Base-by-base conservation (phyloP, 768 basidiomycete species). In the Fomitopsis serialis region DNA sequence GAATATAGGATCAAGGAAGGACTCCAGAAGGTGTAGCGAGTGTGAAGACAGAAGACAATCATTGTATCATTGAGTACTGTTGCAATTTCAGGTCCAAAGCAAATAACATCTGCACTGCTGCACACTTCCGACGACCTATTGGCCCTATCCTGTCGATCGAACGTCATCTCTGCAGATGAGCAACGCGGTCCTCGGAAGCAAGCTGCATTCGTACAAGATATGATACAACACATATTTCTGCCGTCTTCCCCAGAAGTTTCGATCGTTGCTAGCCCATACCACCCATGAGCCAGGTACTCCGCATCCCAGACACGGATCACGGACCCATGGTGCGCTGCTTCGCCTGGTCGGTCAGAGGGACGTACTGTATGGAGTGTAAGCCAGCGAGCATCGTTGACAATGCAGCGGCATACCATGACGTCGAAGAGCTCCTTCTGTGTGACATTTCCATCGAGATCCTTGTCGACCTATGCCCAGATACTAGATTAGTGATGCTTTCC, bases 381-480 rank as follows among this genome's bases (percentile, higher is more conserved):
- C 36, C 19, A 47, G 34, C 10, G 40, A 9, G 21, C 19, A 10
- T 34, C 13, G 19, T 12, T 11, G 29, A 29, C n/a, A 15, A 32
- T 45, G 23, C 21, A 15, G 21, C 22, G 36, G 45, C 52, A 42
- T 29, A 94, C 93, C 61, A 76, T 73, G n/a, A 96, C 95, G 22
- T 79, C 87, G 76, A 97, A 92, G 1, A 96, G 70, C 51, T 78
- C 70, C 54, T 73, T 79, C 69, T 79, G 67, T 0, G 77, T 81
- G 1, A 97, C 77, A 4, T 74, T 74, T 0, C 94, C 95, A 0
- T 82, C 55, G 32, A 54, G 73, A 53, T 87, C 84, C 65, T 96
- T 97, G 63, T 95, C 91, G 13, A 96, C 72, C 56, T 89, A 83
- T 4, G 42, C 40, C 21, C 7, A n/a, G n/a, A n/a, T n/a, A n/a